Base-by-base conservation (phyloP, 495 filamentous ascomycete species). In the Evansstolkia leycettana region DNA sequence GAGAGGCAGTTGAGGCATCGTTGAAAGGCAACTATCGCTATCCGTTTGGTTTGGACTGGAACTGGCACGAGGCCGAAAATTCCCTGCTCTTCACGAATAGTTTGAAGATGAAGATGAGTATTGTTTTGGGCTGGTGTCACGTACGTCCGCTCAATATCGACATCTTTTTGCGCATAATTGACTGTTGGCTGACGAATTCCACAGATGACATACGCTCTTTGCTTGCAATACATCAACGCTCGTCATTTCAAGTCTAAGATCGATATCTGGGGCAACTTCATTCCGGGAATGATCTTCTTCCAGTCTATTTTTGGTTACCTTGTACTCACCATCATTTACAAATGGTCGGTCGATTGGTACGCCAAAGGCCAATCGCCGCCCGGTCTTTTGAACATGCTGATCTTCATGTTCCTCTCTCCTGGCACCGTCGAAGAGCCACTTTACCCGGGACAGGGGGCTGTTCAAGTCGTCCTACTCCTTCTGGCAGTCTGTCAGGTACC, bases 51-150 rank as follows among this genome's bases (percentile, higher is more conserved):
- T 62, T 98, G 40, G 90, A 99, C 53, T 96, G 86, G 88, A 76
- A 75, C 41, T 99, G 90, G 90, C 90, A 96, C 52, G 85, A 79
- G 40, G 77, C 87, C 5, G 88, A 94, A 36, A 99, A 99, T 54
- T 78, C 87, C 36, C 64, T 99, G 18, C 69, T 96, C 15, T 99
- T 96, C 64, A 75, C 73, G 43, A 96, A 99, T 78, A 89, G 82
- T 60, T 86, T 89, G 74, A 99, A 99, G 76, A 96, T 99, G 90
- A 99, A 99, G 70, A 81, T 98, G 55, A 87, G 82, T 67, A 92
- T 99, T 51, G 65, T 95, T 39, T 66, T 99, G 46, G 90, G 90
- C 33, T 99, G 90, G 90, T 71, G 72, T 41, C 89, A 96, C 60
- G 73, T 76, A 60, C 60, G 73, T 56, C 32, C 10, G 13, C 29